Conservation (phyloP, 2,329 filamentous ascomycete genomes). For the Aspergillus felis region DNA sequence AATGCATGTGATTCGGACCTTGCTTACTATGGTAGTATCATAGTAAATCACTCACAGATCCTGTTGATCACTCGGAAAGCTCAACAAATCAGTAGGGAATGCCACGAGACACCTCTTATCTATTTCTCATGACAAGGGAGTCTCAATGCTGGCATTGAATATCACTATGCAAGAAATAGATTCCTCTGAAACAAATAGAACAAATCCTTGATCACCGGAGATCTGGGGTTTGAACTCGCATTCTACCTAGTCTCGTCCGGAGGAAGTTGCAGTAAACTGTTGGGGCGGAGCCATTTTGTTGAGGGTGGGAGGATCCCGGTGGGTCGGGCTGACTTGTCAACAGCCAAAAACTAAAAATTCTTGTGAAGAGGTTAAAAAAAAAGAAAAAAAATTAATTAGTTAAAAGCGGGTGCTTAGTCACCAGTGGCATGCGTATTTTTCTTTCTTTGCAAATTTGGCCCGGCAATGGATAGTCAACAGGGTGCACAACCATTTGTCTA, state of each 20-base stretch:
- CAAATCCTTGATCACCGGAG: not conserved
- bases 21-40: not conserved
- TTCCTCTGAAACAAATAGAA: not conserved
- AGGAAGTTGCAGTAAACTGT: not conserved
- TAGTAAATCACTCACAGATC: not conserved
- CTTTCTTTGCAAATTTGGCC: not conserved
- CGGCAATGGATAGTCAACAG: too few relatives aligned
- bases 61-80: not conserved
- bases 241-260: not conserved
- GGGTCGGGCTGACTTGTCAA: not conserved
- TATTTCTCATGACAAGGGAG: not conserved
- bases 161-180: not conserved
- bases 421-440: not conserved
- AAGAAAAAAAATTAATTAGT: not conserved
- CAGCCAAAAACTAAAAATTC: not conserved
- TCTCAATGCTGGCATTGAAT: not conserved
- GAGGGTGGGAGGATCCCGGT: not conserved
- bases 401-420: not conserved
- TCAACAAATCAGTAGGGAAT: not conserved
- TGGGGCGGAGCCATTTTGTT: not conserved
- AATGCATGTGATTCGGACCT: not conserved
- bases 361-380: constrained; percentile 1
- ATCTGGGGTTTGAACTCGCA: not conserved
- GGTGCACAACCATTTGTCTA: too few relatives aligned
- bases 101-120: too few relatives aligned